phyloP scores from a whole-genome alignment of 257 asterid species.

The Solanum piurae region DNA sequence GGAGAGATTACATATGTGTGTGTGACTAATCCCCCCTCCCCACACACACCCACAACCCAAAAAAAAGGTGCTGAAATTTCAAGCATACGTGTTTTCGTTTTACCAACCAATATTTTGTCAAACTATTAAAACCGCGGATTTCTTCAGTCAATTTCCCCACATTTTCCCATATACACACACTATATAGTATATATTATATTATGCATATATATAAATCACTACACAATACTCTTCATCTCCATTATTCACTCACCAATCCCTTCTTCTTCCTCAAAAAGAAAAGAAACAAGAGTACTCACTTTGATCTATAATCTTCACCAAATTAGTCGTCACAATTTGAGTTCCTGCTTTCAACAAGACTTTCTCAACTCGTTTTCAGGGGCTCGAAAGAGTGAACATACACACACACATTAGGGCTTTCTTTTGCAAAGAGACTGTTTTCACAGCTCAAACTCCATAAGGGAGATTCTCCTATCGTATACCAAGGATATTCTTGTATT shows the following conservation, averaged over 20 bases:
- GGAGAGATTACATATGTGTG: background rate
- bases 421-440: background rate
- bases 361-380: background rate
- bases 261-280: background rate
- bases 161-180: background rate
- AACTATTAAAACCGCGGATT: background rate
- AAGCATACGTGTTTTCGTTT: background rate
- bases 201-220: background rate
- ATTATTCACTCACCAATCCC: background rate
- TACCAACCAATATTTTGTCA: background rate
- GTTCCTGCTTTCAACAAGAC: background rate
- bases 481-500: background rate
- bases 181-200: background rate
- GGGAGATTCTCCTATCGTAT: background rate
- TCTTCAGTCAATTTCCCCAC: background rate
- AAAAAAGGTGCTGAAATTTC: background rate
- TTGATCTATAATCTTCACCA: background rate
- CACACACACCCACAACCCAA: background rate
- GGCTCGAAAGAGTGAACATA: background rate
- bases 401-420: background rate
- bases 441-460: accelerated
- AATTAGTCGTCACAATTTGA: background rate
- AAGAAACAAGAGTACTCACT: background rate
- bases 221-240: background rate
- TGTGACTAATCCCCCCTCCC: background rate